Conservation (phyloP, 441 rosid species). For the Erodium moschatum region DNA sequence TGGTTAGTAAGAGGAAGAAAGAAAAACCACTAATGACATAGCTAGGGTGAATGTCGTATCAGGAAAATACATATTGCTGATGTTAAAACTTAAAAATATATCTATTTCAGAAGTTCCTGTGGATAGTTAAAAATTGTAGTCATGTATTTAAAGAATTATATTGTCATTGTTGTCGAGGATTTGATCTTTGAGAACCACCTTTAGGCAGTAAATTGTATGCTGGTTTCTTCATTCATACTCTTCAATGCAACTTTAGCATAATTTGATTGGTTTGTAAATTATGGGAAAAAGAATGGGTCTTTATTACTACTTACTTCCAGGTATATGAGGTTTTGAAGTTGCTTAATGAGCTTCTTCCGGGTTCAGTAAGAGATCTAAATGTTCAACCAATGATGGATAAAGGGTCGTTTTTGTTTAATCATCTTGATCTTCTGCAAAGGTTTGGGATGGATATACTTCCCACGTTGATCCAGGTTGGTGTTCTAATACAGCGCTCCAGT, state of each 20-base stretch:
- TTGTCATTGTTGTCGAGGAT: not conserved
- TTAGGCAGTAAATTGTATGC: not conserved
- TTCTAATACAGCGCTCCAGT: slow-evolving; percentile 10
- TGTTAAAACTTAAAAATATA: no score
- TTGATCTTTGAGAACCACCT: not conserved
- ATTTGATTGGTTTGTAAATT: slow-evolving; percentile 11
- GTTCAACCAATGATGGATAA: slow-evolving; percentile 49
- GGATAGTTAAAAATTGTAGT: not conserved
- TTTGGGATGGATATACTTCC: slow-evolving; percentile 67
- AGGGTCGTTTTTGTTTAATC: slow-evolving; percentile 48
- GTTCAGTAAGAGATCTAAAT: slow-evolving; percentile 34
- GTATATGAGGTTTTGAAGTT: slow-evolving; percentile 83
- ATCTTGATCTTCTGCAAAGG: slow-evolving; percentile 52
- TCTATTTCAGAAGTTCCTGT: no score
- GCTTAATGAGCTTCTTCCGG: slow-evolving; percentile 78
- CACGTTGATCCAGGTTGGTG: slow-evolving; percentile 66
- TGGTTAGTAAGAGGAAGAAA: slow-evolving; percentile 4
- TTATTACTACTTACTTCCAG: slow-evolving; percentile 31
- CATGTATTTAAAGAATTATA: no score
- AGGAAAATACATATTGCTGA: not conserved
- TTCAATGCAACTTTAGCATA: not conserved
- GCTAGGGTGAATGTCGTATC: not conserved
- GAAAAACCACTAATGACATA: not conserved
- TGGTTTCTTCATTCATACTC: not conserved
- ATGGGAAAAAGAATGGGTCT: slow-evolving; percentile 1